Evolutionary conservation across 805 yeast genomes (phyloP), one percentile per base, ranked within the genome.

Genomic region (Wickerhamomyces sydowiorum): DNA sequence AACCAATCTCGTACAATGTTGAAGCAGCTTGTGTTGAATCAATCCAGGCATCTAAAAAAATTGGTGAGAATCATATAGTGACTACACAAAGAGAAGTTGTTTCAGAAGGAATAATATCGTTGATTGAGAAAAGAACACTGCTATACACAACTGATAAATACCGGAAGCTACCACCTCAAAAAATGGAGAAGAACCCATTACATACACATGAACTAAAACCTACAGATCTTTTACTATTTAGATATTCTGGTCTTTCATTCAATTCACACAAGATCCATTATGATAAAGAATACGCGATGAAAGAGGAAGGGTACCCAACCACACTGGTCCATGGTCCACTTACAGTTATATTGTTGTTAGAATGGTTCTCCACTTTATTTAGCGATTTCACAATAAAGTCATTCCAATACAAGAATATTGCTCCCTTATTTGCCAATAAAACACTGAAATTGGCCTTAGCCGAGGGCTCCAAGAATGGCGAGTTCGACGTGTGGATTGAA

Each of bases 191-290:
- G 12, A 37, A n/a, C 8, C 51, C 69, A 6, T 57, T 57, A 12
- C 42, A 40, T 32, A 39, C 57, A 7, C 62, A 55, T 37, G 51
- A 49, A 19, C 53, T 69, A 33, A 62, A 42, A 19, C 73, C 76
- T 33, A 55, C 74, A 6, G 61, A 64, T 41, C 54, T 67, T 7
- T 68, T 76, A 31, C 66, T 79, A 28, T 71, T 79, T 49, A 65
- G 87, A 47, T 86, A 80, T 62, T 80, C 91, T 36, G 82, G 86
- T 12, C 59, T 93, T 40, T 81, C 93, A 1, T 81, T 80, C 64
- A 91, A 91, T 58, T 71, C 95, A 4, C 99, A 91, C 61, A 72
- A 74, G 44, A 86, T 91, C 31, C 99, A 91, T 62, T 81, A 79
- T 59, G 86, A 86, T 54, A 57, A 60, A 6, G 48, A 49, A 1